A percentile compares a stretch with the other conserved stretches of the same genome.
These are phyloP conservation scores for Polysphondylium violaceum DNA, from an alignment of 78 protist genomes.

Conservation along the genomic window DNA sequence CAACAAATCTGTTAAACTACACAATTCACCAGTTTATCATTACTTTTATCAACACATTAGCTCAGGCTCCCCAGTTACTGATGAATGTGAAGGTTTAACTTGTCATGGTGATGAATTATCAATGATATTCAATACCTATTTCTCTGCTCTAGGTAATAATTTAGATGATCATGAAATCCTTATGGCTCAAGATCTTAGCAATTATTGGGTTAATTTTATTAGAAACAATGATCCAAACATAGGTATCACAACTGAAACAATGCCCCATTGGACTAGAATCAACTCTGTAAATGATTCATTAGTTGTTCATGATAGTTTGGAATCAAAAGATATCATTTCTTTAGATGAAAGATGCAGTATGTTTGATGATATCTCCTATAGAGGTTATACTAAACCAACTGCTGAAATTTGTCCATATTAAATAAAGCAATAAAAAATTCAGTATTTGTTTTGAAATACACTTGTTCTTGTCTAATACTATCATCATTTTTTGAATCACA, in stretches of 20 bases:
- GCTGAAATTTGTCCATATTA: too few relatives aligned
- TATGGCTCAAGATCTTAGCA: neutral
- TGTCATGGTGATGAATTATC: slow-evolving; percentile 72
- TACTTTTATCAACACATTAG: slow-evolving; percentile 26
- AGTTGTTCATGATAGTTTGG: neutral
- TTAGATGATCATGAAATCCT: slow-evolving; percentile 12
- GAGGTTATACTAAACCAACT: slow-evolving; percentile 8
- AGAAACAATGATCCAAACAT: slow-evolving; percentile 26
- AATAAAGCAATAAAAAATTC: too few relatives aligned
- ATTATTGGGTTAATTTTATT: slow-evolving; percentile 45
- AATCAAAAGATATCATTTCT: slow-evolving; percentile 4
- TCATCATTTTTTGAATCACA: too few relatives aligned
- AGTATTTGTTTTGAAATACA: too few relatives aligned
- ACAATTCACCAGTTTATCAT: slow-evolving; percentile 3
- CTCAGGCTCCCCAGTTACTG: neutral
- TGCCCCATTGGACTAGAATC: slow-evolving; percentile 1
- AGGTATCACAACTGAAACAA: slow-evolving; percentile 3
- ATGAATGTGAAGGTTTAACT: slow-evolving; percentile 1
- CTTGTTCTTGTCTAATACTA: too few relatives aligned
- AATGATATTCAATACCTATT: slow-evolving; percentile 22
- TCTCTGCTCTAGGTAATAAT: neutral
- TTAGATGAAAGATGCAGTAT: neutral
- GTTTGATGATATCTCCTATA: neutral
- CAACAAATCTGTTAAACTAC: neutral
- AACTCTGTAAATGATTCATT: neutral